Evolutionary conservation across 176 grass and related monocot genomes (phyloP).

Genomic region (Raddia guianensis): DNA sequence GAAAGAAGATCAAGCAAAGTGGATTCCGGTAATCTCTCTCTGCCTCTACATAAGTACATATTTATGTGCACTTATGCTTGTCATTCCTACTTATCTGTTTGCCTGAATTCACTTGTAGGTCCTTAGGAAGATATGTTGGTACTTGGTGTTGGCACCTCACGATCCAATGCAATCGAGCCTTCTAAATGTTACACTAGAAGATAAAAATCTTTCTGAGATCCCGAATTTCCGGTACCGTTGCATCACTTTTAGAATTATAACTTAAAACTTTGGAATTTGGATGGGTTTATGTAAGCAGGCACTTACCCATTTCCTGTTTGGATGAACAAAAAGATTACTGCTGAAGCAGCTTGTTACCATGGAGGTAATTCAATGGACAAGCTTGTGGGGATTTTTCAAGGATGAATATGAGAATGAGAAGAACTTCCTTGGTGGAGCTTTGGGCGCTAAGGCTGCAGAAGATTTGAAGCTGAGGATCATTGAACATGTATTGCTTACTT

Average conservation of each 20-base stretch:
- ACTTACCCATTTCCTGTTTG: not conserved
- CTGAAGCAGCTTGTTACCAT: slow-evolving; percentile 93
- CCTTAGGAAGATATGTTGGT: slow-evolving; percentile 97
- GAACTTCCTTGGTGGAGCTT: slow-evolving; percentile 73
- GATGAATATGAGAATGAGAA: slow-evolving; percentile 86
- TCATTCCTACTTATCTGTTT: not conserved
- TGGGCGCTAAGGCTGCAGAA: slow-evolving; percentile 72
- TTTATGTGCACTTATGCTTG: not conserved
- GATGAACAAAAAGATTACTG: slow-evolving; percentile 56
- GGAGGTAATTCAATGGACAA: slow-evolving; percentile 96
- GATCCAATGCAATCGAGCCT: slow-evolving; percentile 96
- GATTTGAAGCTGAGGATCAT: slow-evolving; percentile 91
- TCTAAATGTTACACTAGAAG: slow-evolving; percentile 87
- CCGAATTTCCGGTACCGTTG: slow-evolving; percentile 71
- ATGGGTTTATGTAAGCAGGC: not conserved
- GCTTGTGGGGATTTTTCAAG: slow-evolving; percentile 74
- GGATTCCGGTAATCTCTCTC: slow-evolving; percentile 72
- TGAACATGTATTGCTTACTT: slow-evolving; percentile 67
- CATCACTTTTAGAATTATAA: not conserved
- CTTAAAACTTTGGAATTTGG: not conserved
- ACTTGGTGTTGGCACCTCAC: slow-evolving; percentile 77
- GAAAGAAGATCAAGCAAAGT: slow-evolving; percentile 77
- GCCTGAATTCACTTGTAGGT: slow-evolving; percentile 53
- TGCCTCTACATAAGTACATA: not conserved
- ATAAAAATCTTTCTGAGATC: slow-evolving; percentile 93